phyloP scores from a whole-genome alignment of 305 asterid genomes.

The Rubia balearica region DNA sequence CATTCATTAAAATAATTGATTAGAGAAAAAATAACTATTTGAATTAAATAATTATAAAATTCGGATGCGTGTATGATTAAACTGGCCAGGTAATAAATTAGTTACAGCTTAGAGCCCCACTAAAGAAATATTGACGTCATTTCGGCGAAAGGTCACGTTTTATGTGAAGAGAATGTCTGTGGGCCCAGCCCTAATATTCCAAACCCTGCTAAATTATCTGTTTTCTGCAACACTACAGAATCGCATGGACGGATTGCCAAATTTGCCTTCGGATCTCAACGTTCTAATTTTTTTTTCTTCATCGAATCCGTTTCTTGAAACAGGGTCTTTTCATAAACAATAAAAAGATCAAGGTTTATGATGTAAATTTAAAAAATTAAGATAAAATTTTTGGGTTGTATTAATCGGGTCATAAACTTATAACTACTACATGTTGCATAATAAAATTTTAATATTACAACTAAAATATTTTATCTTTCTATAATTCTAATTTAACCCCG shows the following conservation, averaged over 20 bases:
- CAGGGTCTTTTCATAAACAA: no score
- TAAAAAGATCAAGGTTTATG: no score
- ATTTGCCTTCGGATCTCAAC: neutral
- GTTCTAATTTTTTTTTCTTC: neutral
- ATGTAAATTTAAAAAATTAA: no score
- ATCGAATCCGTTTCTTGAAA: no score
- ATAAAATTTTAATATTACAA: no score
- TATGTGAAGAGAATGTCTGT: slow-evolving; percentile 25
- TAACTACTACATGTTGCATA: no score
- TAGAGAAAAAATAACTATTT: no score
- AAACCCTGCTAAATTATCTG: neutral
- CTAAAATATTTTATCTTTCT: no score
- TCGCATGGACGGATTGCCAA: neutral
- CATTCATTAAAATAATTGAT: no score
- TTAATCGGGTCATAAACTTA: no score
- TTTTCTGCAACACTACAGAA: neutral
- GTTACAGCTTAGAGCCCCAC: neutral
- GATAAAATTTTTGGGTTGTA: no score
- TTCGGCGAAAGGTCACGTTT: neutral
- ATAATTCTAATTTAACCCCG: no score
- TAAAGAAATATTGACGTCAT: neutral
- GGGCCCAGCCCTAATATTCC: slow-evolving; percentile 13
- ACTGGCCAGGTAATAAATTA: neutral
- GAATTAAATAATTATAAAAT: neutral
- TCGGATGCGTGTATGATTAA: neutral